Percentiles rank a stretch among this genome's conserved stretches.
These are phyloP conservation scores for Phalaenopsis aphrodite DNA, from an alignment of 106 monocot species.

Conservation along the genomic window DNA sequence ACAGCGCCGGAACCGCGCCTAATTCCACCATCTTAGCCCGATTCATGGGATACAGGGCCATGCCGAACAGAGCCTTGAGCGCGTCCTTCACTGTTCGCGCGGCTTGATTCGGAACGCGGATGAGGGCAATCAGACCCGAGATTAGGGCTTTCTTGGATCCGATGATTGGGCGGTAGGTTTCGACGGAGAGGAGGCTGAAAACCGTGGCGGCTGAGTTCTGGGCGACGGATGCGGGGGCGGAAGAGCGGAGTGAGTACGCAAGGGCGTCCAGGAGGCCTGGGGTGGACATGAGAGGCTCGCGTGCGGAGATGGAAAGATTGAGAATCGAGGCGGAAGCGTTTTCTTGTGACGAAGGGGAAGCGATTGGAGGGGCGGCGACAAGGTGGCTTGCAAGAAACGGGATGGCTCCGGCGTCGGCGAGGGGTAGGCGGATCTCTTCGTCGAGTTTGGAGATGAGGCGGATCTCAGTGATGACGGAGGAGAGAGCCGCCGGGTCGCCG, in stretches of 20 bases:
- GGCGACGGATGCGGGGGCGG: conserved; percentile 12
- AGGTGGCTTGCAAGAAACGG: conserved; percentile 45
- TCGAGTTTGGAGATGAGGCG: conserved; percentile 56
- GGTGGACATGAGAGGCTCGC: conserved; percentile 55
- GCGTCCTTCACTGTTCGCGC: conserved; percentile 60
- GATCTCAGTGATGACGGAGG: conserved; percentile 26
- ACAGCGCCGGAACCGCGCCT: conserved; percentile 45
- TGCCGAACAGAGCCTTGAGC: conserved; percentile 67
- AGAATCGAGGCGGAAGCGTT: conserved; percentile 65
- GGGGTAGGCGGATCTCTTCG: conserved; percentile 40
- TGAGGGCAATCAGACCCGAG: conserved; percentile 19
- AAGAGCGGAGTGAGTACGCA: conserved; percentile 24
- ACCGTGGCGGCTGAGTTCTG: conserved; percentile 64
- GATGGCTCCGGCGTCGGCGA: conserved; percentile 51
- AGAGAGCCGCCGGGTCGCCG: conserved; percentile 7
- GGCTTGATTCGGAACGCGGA: conserved; percentile 9
- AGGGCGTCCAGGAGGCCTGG: conserved; percentile 62
- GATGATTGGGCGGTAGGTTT: conserved; percentile 40
- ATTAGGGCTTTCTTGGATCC: conserved; percentile 19
- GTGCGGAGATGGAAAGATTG: conserved; percentile 60
- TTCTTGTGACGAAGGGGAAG: conserved; percentile 10
- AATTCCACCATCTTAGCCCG: conserved; percentile 33
- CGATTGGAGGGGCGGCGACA: not conserved
- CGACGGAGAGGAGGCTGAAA: conserved; percentile 71
- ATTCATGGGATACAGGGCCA: conserved; percentile 50